Evolutionary conservation across 192 early-diverging fungal species (phyloP), one percentile per base, ranked within the genome.

Genomic region (Phycomyces nitens): DNA sequence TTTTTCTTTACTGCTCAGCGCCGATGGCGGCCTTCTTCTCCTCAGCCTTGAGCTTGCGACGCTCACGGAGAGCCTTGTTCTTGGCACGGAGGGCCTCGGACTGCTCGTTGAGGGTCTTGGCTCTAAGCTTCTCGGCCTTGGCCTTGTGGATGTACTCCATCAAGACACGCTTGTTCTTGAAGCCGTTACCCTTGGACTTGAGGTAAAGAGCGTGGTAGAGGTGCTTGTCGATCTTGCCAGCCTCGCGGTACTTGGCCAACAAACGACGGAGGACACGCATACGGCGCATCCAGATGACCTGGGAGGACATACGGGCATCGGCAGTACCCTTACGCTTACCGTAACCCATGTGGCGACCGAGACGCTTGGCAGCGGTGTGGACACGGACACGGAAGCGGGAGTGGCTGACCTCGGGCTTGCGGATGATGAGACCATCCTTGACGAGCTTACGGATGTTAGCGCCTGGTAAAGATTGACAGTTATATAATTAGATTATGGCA

Each of bases 61-160:
- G 93, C 72, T 94, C 91, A 71, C 96, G 91, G 60, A 93, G 90
- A 70, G 93, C 93, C 87, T 94, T 94, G 83, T 88, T 88, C 85
- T 93, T 93, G 81, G 80, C 82, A 72, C 95, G 95, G 86, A 96
- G 96, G 72, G 95, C 96, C 83, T 95, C 95, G 58, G 96, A 92
- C 87, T 98, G 96, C 82, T 98, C 95, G 73, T 87, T 85, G 62
- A 98, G 82, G 62, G 87, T 68, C 89, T 94, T 91, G 68, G 87
- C 82, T 86, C 96, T 91, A 65, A 89, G 80, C 82, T 97, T 94
- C 85, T 98, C 95, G 51, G 96, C 93, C 91, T 98, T 98, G 74
- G 90, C 92, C 87, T 95, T 96, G 88, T 97, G 94, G 82, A 98
- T 98, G 84, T 92, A 92, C 84, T 98, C 96, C 92, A 98, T 98